Evolutionary conservation across 306 rosid species (phyloP).

Genomic region (Lithocarpus polystachyus): DNA sequence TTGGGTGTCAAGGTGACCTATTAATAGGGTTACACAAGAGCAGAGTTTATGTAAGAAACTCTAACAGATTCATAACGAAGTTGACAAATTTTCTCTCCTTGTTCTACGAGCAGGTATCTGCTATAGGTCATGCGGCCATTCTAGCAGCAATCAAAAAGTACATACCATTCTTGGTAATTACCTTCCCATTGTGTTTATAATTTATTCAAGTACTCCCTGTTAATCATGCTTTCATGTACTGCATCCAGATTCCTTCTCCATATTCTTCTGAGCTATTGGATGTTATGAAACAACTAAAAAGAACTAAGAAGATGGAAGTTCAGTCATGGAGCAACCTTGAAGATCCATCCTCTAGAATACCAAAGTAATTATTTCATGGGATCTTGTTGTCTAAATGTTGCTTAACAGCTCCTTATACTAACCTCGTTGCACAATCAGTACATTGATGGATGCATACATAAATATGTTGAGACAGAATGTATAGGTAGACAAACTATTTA

Average conservation of each 20-base stretch:
- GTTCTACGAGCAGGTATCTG: slow-evolving; percentile 45
- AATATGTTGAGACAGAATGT: too few species aligned
- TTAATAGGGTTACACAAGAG: neutral
- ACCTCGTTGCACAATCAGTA: neutral
- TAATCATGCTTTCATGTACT: slow-evolving; percentile 15
- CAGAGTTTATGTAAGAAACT: neutral
- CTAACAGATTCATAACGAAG: neutral
- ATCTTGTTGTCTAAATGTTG: neutral
- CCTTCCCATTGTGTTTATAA: neutral
- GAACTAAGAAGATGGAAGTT: slow-evolving; percentile 52
- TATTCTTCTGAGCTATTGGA: slow-evolving; percentile 59
- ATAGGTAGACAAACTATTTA: too few species aligned
- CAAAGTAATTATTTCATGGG: neutral
- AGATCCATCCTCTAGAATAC: slow-evolving; percentile 35
- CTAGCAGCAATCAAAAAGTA: slow-evolving; percentile 66
- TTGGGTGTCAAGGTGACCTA: neutral
- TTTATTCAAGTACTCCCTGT: neutral
- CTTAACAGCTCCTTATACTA: neutral
- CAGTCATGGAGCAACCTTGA: slow-evolving; percentile 40
- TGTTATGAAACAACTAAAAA: slow-evolving; percentile 55
- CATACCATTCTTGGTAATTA: slow-evolving; percentile 52
- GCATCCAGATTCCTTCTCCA: slow-evolving; percentile 61
- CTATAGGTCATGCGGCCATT: slow-evolving; percentile 71
- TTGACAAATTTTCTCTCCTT: neutral
- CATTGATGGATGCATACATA: neutral